Evolutionary conservation across 179 eudicot species (phyloP), one percentile per base, ranked within the genome.

Genomic region (Beta macrorhiza): DNA sequence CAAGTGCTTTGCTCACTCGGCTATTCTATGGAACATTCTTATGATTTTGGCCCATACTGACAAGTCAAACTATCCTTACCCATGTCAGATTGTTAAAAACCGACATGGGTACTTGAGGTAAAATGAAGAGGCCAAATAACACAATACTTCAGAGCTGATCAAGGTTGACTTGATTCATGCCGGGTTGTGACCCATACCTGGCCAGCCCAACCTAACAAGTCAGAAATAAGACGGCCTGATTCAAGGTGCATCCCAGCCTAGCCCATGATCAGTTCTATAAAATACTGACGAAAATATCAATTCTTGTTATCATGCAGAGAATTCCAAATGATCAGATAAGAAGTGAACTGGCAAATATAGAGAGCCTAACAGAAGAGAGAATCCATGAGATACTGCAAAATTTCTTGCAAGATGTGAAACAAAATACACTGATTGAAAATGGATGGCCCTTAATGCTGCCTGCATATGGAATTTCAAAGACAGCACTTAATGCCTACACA

Each of bases 381-480:
- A 83, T 83, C 13, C 64, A 83, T 70, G 78, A 80, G 32, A 0
- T 83, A 22, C 80, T 83, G 67, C 83, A 63, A 25, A 75, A 62
- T 0, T 83, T 83, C 73, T 25, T 80, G 80, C 69, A 83, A 20
- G 81, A 80, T 76, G 74, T 83, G 68, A 70, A 76, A 76, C 78
- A 83, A 55, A 10, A 76, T 52, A 20, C 20, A 76, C 22, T 83
- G 69, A 16, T 12, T 20, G 61, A 76, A 52, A 80, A 80, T 32
- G 86, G 86, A 44, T 83, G 86, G 86, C 86, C 86, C 45, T 55
- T 63, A 67, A 80, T 80, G 86, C 29, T 76, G 62, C 86, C 86
- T 42, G 86, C 86, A 56, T 83, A 83, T 71, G 86, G 83, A 17
- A 76, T 83, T 76, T 80, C 83, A 20, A 83, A 83, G 77, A 83